Evolutionary conservation across 1,139 yeast species (phyloP).

Genomic region (Blastobotrys arbuscula): DNA sequence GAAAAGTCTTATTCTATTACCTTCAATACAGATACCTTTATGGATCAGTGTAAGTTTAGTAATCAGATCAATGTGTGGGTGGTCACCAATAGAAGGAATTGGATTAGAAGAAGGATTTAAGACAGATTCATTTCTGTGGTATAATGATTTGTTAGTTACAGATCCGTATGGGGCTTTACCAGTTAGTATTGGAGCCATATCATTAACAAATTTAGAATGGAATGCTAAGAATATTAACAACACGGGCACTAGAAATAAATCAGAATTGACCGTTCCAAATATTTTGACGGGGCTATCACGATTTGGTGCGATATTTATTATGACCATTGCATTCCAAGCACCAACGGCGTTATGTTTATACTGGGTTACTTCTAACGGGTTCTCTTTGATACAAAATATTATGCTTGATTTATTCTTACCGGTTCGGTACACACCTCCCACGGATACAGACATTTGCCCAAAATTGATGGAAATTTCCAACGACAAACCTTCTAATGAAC

Average conservation of each 20-base stretch:
- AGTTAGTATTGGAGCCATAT: constrained; percentile 58
- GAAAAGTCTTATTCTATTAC: constrained; percentile 64
- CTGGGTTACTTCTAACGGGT: constrained; percentile 81
- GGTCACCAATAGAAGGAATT: constrained; percentile 42
- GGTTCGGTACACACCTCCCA: constrained; percentile 18
- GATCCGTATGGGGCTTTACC: constrained; percentile 70
- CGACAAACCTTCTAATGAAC: no score
- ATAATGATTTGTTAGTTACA: constrained; percentile 49
- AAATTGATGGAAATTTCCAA: no score
- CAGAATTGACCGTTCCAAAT: constrained; percentile 37
- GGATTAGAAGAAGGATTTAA: constrained; percentile 53
- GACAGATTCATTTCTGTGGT: constrained; percentile 56
- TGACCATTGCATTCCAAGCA: constrained; percentile 82
- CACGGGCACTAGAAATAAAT: constrained; percentile 31
- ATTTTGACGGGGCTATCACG: constrained; percentile 63
- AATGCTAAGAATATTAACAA: constrained; percentile 37
- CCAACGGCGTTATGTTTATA: constrained; percentile 74
- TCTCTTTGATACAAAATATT: constrained; percentile 68
- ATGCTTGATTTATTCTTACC: constrained; percentile 67
- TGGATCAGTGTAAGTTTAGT: constrained; percentile 78
- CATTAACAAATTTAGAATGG: constrained; percentile 80
- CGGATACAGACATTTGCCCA: no score
- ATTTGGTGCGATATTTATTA: constrained; percentile 69
- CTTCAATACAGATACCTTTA: constrained; percentile 79
- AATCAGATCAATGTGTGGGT: constrained; percentile 70